These are phyloP conservation scores for Cucurbita ficifolia DNA, from an alignment of 306 rosid genomes.

Conservation along the genomic window DNA sequence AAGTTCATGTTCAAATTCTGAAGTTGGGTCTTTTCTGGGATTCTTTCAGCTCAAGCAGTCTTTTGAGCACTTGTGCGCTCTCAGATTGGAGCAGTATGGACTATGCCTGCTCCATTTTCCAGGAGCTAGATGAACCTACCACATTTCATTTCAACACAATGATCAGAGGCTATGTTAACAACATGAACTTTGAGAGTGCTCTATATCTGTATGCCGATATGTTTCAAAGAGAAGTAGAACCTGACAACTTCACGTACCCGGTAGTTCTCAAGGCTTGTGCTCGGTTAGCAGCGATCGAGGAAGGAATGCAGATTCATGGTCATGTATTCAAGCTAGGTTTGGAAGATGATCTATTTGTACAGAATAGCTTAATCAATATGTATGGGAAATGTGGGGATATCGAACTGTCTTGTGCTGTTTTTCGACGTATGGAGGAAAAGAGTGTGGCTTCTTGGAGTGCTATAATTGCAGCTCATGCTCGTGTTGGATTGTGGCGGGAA, in stretches of 20 bases:
- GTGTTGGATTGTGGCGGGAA: conserved; percentile 50
- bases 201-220: conserved; percentile 37
- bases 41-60: conserved; percentile 49
- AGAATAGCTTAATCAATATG: conserved; percentile 74
- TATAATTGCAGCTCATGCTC: conserved; percentile 57
- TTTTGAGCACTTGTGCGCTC: conserved; percentile 59
- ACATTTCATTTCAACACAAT: conserved; percentile 55
- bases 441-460: conserved; percentile 88
- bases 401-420: conserved; percentile 25
- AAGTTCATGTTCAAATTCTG: conserved; percentile 50
- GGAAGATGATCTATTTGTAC: conserved; percentile 49
- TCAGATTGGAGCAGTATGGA: conserved; percentile 83
- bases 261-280: conserved; percentile 65
- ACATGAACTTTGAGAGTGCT: conserved; percentile 32
- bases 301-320: conserved; percentile 57
- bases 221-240: conserved; percentile 47
- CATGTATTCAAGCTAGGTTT: conserved; percentile 50
- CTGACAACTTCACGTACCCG: conserved; percentile 63
- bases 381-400: conserved; percentile 48
- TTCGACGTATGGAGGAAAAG: conserved; percentile 34
- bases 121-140: conserved; percentile 47
- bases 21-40: conserved; percentile 50
- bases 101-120: conserved; percentile 71
- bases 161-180: conserved; percentile 51
- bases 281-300: conserved; percentile 22